phyloP scores from a whole-genome alignment of 768 basidiomycete genomes.

The Phanerodontia chrysosporium region DNA sequence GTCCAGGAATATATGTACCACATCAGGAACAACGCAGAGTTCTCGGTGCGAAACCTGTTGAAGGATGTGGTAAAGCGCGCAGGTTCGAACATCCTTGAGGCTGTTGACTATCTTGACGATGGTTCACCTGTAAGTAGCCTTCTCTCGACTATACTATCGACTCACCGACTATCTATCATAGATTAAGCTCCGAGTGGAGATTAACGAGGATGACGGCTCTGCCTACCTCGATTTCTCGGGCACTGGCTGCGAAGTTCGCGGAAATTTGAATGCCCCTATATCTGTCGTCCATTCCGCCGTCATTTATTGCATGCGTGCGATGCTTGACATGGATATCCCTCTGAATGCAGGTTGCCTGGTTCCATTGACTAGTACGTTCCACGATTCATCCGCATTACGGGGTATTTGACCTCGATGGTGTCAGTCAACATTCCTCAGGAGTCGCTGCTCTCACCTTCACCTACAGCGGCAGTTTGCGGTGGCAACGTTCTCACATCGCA shows the following conservation, averaged over 20 bases:
- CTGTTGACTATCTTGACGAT: slow-evolving; percentile 84
- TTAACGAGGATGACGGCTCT: slow-evolving; percentile 67
- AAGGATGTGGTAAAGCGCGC: slow-evolving; percentile 66
- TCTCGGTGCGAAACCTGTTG: slow-evolving; percentile 78
- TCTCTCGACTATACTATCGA: background rate
- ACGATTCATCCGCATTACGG: background rate
- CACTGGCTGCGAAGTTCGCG: slow-evolving; percentile 79
- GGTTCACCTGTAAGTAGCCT: slow-evolving; percentile 64
- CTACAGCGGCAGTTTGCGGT: slow-evolving; percentile 87
- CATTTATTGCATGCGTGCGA: slow-evolving; percentile 85
- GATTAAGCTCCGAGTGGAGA: slow-evolving; percentile 75
- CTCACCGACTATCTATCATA: slow-evolving; percentile 22
- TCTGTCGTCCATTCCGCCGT: slow-evolving; percentile 85
- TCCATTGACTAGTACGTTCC: slow-evolving; percentile 64
- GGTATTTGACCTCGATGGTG: background rate
- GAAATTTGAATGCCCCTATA: slow-evolving; percentile 81
- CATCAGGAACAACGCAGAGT: slow-evolving; percentile 86
- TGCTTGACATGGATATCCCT: slow-evolving; percentile 85
- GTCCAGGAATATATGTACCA: slow-evolving; percentile 94
- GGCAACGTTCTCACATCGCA: slow-evolving; percentile 92
- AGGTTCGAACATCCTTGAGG: slow-evolving; percentile 59
- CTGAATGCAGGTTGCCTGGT: slow-evolving; percentile 93
- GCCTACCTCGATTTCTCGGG: slow-evolving; percentile 85
- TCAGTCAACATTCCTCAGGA: slow-evolving; percentile 77
- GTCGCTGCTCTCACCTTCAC: slow-evolving; percentile 75